These are phyloP conservation scores for Rostrohypoxylon terebratum DNA, from an alignment of 495 filamentous ascomycete species.

Conservation along the genomic window DNA sequence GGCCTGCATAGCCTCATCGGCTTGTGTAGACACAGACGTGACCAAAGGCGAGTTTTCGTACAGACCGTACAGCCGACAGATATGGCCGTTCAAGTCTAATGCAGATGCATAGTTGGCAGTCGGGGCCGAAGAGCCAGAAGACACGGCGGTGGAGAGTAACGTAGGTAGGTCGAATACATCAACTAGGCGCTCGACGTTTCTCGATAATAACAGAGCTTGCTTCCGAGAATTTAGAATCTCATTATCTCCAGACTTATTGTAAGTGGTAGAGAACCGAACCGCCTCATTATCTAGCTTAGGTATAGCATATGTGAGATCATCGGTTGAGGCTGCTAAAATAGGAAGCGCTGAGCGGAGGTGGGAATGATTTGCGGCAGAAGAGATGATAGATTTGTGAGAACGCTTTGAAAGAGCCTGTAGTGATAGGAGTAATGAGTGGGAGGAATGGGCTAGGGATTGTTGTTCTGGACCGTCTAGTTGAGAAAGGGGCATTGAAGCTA, in stretches of 20 bases:
- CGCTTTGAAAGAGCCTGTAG: conserved; percentile 90
- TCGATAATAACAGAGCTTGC: conserved; percentile 83
- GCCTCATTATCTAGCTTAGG: conserved; percentile 84
- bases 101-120: conserved; percentile 84
- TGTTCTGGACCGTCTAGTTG: conserved; percentile 80
- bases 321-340: conserved; percentile 70
- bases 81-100: conserved; percentile 92
- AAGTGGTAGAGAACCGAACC: conserved; percentile 82
- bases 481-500: conserved; percentile 82
- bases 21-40: conserved; percentile 76
- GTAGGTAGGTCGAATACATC: conserved; percentile 94
- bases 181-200: conserved; percentile 88
- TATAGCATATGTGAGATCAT: conserved; percentile 74
- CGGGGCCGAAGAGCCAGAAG: conserved; percentile 55
- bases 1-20: conserved; percentile 87
- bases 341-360: conserved; percentile 76
- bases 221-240: conserved; percentile 78
- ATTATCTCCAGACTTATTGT: conserved; percentile 77
- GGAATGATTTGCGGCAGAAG: conserved; percentile 80
- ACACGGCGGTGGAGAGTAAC: conserved; percentile 74
- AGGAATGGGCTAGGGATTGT: conserved; percentile 80
- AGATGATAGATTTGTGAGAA: conserved; percentile 89
- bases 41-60: conserved; percentile 84
- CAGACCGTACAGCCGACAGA: conserved; percentile 83
- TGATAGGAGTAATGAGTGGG: conserved; percentile 84